Percentiles rank a stretch among this genome's conserved stretches.
These are phyloP conservation scores for Stevia rebaudiana DNA, from an alignment of 140 eudicot species.

Conservation along the genomic window DNA sequence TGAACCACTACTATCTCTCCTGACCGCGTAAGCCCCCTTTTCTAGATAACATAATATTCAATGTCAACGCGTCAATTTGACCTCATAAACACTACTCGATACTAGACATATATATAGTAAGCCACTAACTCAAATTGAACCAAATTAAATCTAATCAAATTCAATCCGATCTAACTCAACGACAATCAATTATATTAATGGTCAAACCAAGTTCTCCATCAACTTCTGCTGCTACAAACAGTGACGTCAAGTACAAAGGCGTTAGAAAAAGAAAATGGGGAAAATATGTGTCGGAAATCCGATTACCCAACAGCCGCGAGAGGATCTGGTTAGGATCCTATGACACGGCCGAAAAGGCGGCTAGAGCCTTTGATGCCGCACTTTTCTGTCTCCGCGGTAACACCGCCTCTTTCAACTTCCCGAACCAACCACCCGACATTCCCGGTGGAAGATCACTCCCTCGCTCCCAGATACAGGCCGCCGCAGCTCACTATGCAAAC, in stretches of 20 bases:
- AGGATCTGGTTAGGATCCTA: conserved; percentile 65
- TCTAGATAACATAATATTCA: not conserved
- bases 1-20: not conserved
- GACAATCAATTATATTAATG: not conserved
- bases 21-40: conserved; percentile 21
- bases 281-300: conserved; percentile 47
- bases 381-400: conserved; percentile 42
- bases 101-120: conserved; percentile 4
- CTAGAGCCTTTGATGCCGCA: conserved; percentile 57
- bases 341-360: conserved; percentile 43
- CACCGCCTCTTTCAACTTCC: conserved; percentile 46
- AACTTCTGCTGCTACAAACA: not conserved
- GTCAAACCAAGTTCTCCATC: conserved; percentile 1
- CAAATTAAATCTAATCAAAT: not conserved
- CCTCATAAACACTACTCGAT: not conserved
- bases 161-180: not conserved
- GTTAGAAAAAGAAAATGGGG: conserved; percentile 56
- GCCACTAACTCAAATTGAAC: conserved; percentile 17
- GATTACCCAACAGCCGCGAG: conserved; percentile 42
- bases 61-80: conserved; percentile 30
- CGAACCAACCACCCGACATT: conserved; percentile 41
- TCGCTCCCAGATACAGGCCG: conserved; percentile 37
- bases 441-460: conserved; percentile 33
- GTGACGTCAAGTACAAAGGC: conserved; percentile 30
- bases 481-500: conserved; percentile 39